phyloP scores from a whole-genome alignment of 2,329 filamentous ascomycete genomes.

The Chrysosporium queenslandicum region DNA sequence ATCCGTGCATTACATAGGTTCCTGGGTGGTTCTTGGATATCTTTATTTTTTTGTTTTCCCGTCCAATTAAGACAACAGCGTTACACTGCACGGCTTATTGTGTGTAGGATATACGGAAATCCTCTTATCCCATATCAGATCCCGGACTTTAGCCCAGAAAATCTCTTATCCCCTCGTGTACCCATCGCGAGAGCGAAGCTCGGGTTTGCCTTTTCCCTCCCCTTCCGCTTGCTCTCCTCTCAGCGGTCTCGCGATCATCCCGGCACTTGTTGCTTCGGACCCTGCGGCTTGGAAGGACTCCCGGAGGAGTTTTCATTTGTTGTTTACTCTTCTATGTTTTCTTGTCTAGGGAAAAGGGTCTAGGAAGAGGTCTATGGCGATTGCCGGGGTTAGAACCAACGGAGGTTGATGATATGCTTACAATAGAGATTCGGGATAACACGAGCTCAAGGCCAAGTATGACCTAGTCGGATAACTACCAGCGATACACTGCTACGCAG shows the following conservation, averaged over 20 bases:
- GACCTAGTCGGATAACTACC: neutral
- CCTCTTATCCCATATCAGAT: neutral
- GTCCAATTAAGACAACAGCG: neutral
- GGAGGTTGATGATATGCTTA: neutral
- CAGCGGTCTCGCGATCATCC: too few species aligned
- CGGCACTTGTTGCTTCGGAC: too few species aligned
- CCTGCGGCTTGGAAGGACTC: too few species aligned
- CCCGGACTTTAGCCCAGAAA: too few species aligned
- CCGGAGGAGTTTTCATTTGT: neutral
- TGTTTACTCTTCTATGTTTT: neutral
- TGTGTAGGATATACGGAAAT: too few species aligned
- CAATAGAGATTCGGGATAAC: too few species aligned
- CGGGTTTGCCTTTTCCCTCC: neutral
- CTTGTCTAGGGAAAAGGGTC: neutral
- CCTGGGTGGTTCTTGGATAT: neutral
- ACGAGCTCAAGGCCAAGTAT: too few species aligned
- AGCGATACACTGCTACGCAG: neutral
- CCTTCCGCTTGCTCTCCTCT: too few species aligned
- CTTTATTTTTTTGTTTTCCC: neutral
- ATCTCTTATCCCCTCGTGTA: neutral
- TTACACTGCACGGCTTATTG: neutral
- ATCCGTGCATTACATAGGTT: neutral
- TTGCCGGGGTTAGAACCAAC: neutral
- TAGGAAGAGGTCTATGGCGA: too few species aligned
- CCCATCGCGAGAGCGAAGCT: neutral